phyloP scores from a whole-genome alignment of 176 grass and related monocot species.

The Zoysia japonica region DNA sequence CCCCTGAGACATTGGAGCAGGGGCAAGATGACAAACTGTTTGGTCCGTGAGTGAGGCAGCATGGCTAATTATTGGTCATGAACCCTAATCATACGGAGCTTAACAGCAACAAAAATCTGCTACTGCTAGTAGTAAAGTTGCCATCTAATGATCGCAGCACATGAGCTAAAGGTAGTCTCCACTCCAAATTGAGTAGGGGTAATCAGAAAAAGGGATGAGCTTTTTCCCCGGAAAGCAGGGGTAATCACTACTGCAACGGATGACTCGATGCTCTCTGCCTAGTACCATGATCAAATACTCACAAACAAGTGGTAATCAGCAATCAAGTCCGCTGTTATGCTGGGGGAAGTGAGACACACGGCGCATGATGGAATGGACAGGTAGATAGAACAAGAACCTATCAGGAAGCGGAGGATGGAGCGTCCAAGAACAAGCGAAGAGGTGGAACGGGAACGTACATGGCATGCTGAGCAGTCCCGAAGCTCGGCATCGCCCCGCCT shows the following conservation, averaged over 20 bases:
- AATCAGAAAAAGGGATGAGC: conserved; percentile 9
- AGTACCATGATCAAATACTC: conserved; percentile 21
- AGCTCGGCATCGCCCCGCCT: conserved; percentile 50
- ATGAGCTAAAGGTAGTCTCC: conserved; percentile 41
- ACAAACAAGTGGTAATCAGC: conserved; percentile 5
- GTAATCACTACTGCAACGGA: conserved; percentile 44
- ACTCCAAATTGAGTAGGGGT: conserved; percentile 11
- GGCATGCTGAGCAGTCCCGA: conserved; percentile 50
- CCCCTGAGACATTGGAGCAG: conserved; percentile 25
- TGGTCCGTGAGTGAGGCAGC: conserved; percentile 8
- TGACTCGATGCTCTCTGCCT: conserved; percentile 10
- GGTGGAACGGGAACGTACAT: conserved; percentile 46
- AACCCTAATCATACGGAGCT: conserved; percentile 6
- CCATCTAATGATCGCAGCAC: conserved; percentile 44
- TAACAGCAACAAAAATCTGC: conserved; percentile 21
- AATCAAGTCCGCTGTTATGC: conserved; percentile 4
- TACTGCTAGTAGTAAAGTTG: conserved; percentile 38
- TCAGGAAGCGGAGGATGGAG: background rate
- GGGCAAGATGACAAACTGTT: conserved; percentile 22
- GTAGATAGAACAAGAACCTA: conserved; percentile 15
- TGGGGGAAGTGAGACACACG: conserved; percentile 2
- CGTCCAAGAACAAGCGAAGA: background rate
- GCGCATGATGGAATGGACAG: conserved; percentile 9
- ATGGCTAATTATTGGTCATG: conserved; percentile 25
- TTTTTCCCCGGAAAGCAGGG: conserved; percentile 34